Base-by-base conservation (phyloP, 495 filamentous ascomycete species). In the Penicillium longicatenatum region DNA sequence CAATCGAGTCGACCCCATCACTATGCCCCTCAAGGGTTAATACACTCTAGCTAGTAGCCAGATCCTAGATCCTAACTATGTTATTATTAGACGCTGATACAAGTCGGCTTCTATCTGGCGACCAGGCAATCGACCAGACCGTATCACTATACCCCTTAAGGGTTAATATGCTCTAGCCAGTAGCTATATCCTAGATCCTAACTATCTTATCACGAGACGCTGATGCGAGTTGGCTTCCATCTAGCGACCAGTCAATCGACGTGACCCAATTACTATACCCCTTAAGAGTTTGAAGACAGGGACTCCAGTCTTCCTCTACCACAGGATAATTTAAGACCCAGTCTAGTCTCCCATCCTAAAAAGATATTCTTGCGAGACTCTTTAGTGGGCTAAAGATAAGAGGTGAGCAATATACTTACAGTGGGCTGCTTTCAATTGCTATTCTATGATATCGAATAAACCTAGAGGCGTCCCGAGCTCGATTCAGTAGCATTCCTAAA, bases 391-490 rank as follows among this genome's bases (percentile, higher is more conserved):
- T 56, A 47, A 75, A 77, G 10, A 71, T 14, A 20, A 75, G 67
- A n/a, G 70, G 64, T 22, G 62, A 64, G 50, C 19, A 44, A 57
- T 75, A 72, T 22, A 68, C 39, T 55, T 75, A 64, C 22, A 72
- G 55, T 3, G 72, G 70, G 1, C 57, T 59, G 17, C 43, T 55
- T 44, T 75, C 61, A 50, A 77, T 71, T 9, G 61, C 42, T 19
- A 21, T 45, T 20, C 61, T 48, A 52, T 60, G 47, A 17, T 57
- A 59, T 12, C 50, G 59, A 50, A 70, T 54, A 53, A 78, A 70
- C 21, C 66, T 63, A 46, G 49, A 52, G 9, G 62, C 60, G 49
- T 77, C 69, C 52, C 65, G 44, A 14, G 72, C 52, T 21, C 72
- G 66, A 5, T 55, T 35, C 16, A 52, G 43, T 12, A 72, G 26